phyloP scores from a whole-genome alignment of 176 grass and related monocot genomes.

The Cenchrus americanus region DNA sequence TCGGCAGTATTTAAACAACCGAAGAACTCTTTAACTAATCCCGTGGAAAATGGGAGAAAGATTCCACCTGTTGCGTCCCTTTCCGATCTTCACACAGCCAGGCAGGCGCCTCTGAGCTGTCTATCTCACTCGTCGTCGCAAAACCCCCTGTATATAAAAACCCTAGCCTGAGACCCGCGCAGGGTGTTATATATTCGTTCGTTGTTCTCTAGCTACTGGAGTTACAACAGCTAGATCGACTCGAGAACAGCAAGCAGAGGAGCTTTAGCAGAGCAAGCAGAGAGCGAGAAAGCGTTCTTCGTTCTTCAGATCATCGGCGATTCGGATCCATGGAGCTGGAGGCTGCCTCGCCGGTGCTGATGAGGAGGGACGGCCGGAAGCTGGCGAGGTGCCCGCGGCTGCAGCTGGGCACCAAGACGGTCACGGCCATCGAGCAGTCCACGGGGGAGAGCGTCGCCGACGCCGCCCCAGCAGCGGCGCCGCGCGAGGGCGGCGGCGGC shows the following conservation, averaged over 20 bases:
- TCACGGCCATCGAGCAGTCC: constrained; percentile 56
- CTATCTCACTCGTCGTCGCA: constrained; percentile 51
- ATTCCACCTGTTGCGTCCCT: constrained; percentile 44
- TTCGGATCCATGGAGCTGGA: constrained; percentile 44
- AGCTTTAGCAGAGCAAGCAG: neutral
- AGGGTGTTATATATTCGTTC: constrained; percentile 14
- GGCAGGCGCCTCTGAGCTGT: constrained; percentile 63
- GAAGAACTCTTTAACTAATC: constrained; percentile 44
- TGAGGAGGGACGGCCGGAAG: constrained; percentile 53
- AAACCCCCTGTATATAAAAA: constrained; percentile 54
- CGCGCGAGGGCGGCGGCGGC: neutral
- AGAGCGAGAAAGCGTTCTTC: neutral
- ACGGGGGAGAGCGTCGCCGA: constrained; percentile 35
- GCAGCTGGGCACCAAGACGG: constrained; percentile 60
- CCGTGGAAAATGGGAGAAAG: constrained; percentile 40
- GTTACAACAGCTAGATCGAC: neutral
- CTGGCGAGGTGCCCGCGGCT: constrained; percentile 68
- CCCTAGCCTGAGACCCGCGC: constrained; percentile 42
- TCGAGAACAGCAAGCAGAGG: neutral
- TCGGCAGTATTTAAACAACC: constrained; percentile 42
- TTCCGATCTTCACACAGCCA: constrained; percentile 50
- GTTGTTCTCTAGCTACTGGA: constrained; percentile 19
- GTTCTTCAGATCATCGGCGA: no score
- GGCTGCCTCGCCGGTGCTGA: constrained; percentile 31
- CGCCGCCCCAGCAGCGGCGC: neutral